Evolutionary conservation across 306 rosid genomes (phyloP).

Genomic region (Geum urbanum): DNA sequence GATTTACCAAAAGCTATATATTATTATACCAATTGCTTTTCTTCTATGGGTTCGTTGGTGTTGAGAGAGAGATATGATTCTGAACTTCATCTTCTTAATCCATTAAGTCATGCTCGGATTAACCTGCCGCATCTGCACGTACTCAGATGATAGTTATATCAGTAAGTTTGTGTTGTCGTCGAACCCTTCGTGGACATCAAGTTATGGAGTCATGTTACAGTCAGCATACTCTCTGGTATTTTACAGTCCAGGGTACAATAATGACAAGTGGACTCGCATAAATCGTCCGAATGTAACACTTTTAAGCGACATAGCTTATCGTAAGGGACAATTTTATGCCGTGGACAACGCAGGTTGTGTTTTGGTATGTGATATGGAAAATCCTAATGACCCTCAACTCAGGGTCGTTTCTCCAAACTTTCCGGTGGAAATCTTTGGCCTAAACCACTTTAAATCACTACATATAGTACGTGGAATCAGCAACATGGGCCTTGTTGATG

Average conservation of each 20-base stretch:
- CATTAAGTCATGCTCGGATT: not conserved
- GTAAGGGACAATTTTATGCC: not conserved
- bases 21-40: not conserved
- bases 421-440: not conserved
- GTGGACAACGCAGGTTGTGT: not conserved
- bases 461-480: no score
- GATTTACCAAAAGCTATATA: not conserved
- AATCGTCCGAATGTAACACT: no score
- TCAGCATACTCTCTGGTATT: not conserved
- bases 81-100: not conserved
- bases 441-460: no score
- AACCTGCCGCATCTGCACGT: not conserved
- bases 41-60: not conserved
- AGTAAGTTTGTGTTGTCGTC: not conserved
- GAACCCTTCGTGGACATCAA: not conserved
- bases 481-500: no score
- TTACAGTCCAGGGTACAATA: not conserved
- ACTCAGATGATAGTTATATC: no score
- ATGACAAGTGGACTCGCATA: not conserved
- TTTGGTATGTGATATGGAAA: not conserved
- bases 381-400: not conserved
- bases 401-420: not conserved
- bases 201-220: not conserved
- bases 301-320: not conserved
- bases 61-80: not conserved